These are phyloP conservation scores for Auricularia auricula-judae DNA, from an alignment of 768 basidiomycete genomes.

Conservation along the genomic window DNA sequence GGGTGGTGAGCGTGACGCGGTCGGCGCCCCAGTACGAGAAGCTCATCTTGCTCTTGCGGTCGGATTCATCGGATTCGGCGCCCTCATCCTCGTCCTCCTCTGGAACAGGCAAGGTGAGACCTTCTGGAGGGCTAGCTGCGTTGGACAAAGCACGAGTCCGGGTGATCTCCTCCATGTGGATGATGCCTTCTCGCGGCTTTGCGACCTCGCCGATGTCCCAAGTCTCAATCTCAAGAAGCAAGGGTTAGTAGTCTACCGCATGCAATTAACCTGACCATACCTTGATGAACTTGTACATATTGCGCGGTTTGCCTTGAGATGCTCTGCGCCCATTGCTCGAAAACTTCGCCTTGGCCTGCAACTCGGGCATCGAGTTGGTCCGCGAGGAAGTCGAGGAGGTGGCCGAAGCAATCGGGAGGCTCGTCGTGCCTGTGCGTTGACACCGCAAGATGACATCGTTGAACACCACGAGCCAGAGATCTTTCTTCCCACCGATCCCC, in stretches of 20 bases:
- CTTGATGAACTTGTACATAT: constrained; percentile 90
- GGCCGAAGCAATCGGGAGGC: constrained; percentile 55
- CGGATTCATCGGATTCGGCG: constrained; percentile 70
- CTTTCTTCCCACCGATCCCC: constrained; percentile 60
- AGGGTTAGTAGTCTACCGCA: no score
- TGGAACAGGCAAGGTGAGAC: constrained; percentile 54
- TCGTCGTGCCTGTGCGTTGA: constrained; percentile 82
- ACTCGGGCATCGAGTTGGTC: constrained; percentile 70
- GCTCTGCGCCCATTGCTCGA: constrained; percentile 69
- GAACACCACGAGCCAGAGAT: constrained; percentile 91
- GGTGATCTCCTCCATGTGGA: constrained; percentile 73
- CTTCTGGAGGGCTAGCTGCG: constrained; percentile 41
- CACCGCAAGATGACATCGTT: constrained; percentile 92
- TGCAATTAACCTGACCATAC: constrained; percentile 25
- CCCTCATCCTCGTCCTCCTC: constrained; percentile 39
- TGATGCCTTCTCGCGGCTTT: constrained; percentile 68
- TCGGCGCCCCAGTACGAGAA: constrained; percentile 92
- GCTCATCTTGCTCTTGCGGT: constrained; percentile 87
- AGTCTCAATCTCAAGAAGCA: constrained; percentile 55
- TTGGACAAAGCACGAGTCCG: constrained; percentile 42
- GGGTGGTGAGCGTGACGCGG: constrained; percentile 79
- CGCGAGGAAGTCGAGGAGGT: constrained; percentile 44
- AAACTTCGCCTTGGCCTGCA: constrained; percentile 76
- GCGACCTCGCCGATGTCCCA: constrained; percentile 74
- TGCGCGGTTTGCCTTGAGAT: constrained; percentile 72